phyloP scores from a whole-genome alignment of 2,329 filamentous ascomycete species.

The Chaetomiaceae sp. region DNA sequence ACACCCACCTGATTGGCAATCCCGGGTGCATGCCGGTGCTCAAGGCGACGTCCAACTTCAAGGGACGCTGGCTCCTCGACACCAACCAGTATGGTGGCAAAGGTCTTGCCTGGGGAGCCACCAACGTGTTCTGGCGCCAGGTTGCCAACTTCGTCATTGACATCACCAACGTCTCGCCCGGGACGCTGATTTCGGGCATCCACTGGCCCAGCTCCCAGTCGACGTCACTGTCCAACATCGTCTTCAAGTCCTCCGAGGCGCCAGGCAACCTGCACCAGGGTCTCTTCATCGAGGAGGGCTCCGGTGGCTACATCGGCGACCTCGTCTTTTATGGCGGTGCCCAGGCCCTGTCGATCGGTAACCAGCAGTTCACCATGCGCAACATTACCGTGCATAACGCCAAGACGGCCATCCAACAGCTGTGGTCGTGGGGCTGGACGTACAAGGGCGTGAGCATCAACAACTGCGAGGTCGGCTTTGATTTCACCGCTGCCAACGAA shows the following conservation, averaged over 20 bases:
- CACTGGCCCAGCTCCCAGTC: conserved; percentile 68
- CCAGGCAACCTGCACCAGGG: conserved; percentile 49
- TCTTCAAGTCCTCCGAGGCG: conserved; percentile 45
- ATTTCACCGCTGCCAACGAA: conserved; percentile 56
- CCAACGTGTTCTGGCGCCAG: conserved; percentile 57
- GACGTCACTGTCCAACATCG: conserved; percentile 53
- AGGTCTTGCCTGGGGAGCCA: conserved; percentile 44
- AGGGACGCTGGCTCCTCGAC: conserved; percentile 42
- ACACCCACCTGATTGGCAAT: conserved; percentile 72
- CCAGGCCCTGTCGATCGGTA: conserved; percentile 51
- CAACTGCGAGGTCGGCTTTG: conserved; percentile 61
- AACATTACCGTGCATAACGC: conserved; percentile 63
- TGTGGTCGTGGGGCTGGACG: conserved; percentile 75
- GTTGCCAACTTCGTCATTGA: conserved; percentile 56
- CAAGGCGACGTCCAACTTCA: conserved; percentile 48
- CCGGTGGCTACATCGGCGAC: conserved; percentile 64
- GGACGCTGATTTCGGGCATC: conserved; percentile 47
- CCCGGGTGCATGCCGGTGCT: conserved; percentile 53
- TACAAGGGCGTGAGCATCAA: conserved; percentile 63
- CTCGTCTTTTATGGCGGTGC: conserved; percentile 65
- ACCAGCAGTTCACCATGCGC: conserved; percentile 67
- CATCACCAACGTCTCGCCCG: conserved; percentile 45
- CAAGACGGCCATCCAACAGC: conserved; percentile 63
- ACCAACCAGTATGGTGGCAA: conserved; percentile 40
- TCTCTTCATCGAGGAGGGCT: conserved; percentile 59